These are phyloP conservation scores for Colletotrichum sublineola DNA, from an alignment of 2,329 filamentous ascomycete species.

Conservation along the genomic window DNA sequence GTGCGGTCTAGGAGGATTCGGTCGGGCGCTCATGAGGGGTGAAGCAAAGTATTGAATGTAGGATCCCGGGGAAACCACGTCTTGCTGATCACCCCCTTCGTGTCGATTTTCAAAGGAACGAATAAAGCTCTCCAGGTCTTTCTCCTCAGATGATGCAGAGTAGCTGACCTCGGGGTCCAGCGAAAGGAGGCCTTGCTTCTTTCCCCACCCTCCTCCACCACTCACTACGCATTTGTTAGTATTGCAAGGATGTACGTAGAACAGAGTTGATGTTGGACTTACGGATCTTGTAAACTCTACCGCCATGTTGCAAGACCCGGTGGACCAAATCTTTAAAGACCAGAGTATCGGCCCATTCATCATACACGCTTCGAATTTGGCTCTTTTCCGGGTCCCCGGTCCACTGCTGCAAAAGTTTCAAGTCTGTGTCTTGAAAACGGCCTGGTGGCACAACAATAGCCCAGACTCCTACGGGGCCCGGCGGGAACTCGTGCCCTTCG, in stretches of 20 bases:
- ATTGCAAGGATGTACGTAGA: background rate
- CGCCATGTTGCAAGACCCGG: conserved; percentile 46
- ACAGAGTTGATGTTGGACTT: conserved; percentile 46
- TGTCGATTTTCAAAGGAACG: conserved; percentile 45
- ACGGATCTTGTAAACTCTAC: conserved; percentile 60
- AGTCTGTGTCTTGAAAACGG: conserved; percentile 40
- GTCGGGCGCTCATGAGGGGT: conserved; percentile 44
- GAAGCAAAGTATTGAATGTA: conserved; percentile 75
- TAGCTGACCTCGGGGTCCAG: conserved; percentile 77
- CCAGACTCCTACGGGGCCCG: conserved; percentile 75
- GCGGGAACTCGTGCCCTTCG: conserved; percentile 47
- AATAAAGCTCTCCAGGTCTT: conserved; percentile 67
- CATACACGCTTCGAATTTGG: conserved; percentile 23
- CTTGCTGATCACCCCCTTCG: conserved; percentile 56
- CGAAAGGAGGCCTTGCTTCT: conserved; percentile 82
- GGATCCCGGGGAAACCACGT: conserved; percentile 73
- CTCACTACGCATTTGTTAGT: conserved; percentile 66
- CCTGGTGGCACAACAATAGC: conserved; percentile 73
- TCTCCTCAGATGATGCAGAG: conserved; percentile 60
- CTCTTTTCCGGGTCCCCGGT: background rate
- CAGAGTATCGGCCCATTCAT: conserved; percentile 31
- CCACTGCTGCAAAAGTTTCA: conserved; percentile 20
- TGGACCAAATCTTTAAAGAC: conserved; percentile 34
- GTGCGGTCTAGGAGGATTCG: conserved; percentile 28
- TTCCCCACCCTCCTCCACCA: conserved; percentile 87